phyloP scores from a whole-genome alignment of 2,329 filamentous ascomycete species.

The Boeremia lycopersici region DNA sequence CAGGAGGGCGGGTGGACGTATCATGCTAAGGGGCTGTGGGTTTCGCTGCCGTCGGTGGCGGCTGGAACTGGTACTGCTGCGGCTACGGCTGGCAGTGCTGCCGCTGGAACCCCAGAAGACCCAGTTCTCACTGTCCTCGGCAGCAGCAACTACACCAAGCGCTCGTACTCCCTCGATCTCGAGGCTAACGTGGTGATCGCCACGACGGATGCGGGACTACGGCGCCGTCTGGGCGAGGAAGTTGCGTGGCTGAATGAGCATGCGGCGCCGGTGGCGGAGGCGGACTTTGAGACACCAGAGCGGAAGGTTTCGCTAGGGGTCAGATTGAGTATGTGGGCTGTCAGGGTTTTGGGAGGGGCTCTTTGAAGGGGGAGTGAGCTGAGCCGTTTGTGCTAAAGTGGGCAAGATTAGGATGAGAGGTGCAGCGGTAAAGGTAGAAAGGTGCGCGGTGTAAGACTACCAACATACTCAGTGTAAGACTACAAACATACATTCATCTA shows the following conservation, averaged over 20 bases:
- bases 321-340: constrained; percentile 90
- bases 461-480: too few species aligned
- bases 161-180: constrained; percentile 89
- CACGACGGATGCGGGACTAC: constrained; percentile 75
- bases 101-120: constrained; percentile 55
- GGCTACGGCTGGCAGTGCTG: constrained; percentile 43
- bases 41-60: constrained; percentile 66
- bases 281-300: constrained; percentile 82
- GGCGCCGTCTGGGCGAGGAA: constrained; percentile 76
- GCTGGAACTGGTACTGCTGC: background rate
- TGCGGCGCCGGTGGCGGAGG: constrained; percentile 69
- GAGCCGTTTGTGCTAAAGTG: too few species aligned
- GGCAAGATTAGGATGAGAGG: too few species aligned
- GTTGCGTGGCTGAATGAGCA: constrained; percentile 79
- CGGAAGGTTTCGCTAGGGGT: constrained; percentile 85
- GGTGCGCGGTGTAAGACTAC: too few species aligned
- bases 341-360: constrained; percentile 83
- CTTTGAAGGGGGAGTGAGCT: constrained; percentile 56
- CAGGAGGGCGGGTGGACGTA: constrained; percentile 92
- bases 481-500: too few species aligned
- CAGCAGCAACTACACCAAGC: constrained; percentile 93
- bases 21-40: constrained; percentile 95
- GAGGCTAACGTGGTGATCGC: constrained; percentile 88
- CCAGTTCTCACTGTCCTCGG: constrained; percentile 85
- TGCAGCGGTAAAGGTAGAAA: too few species aligned